phyloP scores from a whole-genome alignment of 805 yeast species.

The Candida silvicultrix region DNA sequence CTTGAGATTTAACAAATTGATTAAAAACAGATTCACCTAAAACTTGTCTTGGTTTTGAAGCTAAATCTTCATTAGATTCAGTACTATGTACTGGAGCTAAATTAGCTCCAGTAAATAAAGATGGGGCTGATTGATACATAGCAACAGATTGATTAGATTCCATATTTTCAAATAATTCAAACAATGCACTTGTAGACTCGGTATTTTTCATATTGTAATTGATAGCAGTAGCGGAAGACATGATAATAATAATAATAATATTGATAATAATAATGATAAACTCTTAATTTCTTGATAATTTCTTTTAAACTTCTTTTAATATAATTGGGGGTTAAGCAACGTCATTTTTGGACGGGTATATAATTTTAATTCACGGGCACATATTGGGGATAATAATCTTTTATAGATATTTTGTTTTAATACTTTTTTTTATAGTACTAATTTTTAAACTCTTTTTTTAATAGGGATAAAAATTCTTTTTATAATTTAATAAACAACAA shows the following conservation, averaged over 20 bases:
- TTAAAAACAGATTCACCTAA: conserved; percentile 23
- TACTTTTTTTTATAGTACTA: conserved; percentile 7
- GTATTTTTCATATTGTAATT: conserved; percentile 2
- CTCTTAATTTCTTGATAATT: conserved; percentile 1
- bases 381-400: conserved; percentile 12
- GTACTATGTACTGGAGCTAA: background rate
- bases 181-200: conserved; percentile 17
- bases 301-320: background rate
- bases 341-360: conserved; percentile 23
- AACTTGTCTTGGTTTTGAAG: conserved; percentile 21
- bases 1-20: conserved; percentile 18
- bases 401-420: conserved; percentile 3
- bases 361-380: conserved; percentile 17
- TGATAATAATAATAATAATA: background rate
- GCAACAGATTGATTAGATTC: conserved; percentile 3
- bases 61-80: no score
- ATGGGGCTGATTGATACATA: conserved; percentile 2
- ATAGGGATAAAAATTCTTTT: conserved; percentile 1
- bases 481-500: background rate
- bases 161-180: conserved; percentile 21
- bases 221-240: conserved; percentile 3
- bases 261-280: no score
- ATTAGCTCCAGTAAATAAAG: no score
- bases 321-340: conserved; percentile 10
- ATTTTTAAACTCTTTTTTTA: conserved; percentile 1